Evolutionary conservation across 2,329 filamentous ascomycete genomes (phyloP).

Genomic region (Aspergillus sojae): DNA sequence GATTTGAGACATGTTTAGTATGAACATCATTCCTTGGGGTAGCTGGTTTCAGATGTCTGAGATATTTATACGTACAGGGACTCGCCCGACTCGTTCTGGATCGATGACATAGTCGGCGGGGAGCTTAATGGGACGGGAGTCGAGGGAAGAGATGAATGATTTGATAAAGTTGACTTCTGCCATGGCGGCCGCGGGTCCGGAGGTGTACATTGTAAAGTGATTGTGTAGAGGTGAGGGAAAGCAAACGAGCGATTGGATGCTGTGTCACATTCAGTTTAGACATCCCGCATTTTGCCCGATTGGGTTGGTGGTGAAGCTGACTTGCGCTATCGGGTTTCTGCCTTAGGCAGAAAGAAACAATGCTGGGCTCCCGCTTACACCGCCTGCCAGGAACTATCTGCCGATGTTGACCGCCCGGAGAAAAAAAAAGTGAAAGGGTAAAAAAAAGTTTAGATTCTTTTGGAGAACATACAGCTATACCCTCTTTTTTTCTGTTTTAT

Average conservation of each 20-base stretch:
- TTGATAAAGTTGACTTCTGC: constrained; percentile 85
- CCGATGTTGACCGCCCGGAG: constrained; percentile 29
- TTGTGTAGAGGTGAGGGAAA: background rate
- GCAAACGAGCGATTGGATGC: background rate
- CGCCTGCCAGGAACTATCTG: constrained; percentile 22
- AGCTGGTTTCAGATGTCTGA: background rate
- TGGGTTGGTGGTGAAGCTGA: constrained; percentile 18
- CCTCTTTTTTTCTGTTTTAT: constrained; percentile 7
- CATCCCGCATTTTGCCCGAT: constrained; percentile 24
- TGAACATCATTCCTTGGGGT: background rate
- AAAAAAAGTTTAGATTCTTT: constrained; percentile 31
- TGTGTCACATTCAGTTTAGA: constrained; percentile 2
- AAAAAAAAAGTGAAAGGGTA: constrained; percentile 26
- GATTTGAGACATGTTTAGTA: constrained; percentile 3
- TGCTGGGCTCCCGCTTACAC: constrained; percentile 23
- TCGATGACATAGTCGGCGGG: constrained; percentile 90
- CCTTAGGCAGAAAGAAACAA: constrained; percentile 13
- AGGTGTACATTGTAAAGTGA: background rate
- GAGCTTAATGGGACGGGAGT: constrained; percentile 77
- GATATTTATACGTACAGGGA: constrained; percentile 64
- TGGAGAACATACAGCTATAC: constrained; percentile 13
- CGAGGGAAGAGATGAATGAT: constrained; percentile 77
- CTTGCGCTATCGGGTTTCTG: constrained; percentile 6
- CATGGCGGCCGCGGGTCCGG: constrained; percentile 53
- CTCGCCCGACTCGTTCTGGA: constrained; percentile 72